phyloP scores from a whole-genome alignment of 2,329 filamentous ascomycete species.

The Microsporum canis region DNA sequence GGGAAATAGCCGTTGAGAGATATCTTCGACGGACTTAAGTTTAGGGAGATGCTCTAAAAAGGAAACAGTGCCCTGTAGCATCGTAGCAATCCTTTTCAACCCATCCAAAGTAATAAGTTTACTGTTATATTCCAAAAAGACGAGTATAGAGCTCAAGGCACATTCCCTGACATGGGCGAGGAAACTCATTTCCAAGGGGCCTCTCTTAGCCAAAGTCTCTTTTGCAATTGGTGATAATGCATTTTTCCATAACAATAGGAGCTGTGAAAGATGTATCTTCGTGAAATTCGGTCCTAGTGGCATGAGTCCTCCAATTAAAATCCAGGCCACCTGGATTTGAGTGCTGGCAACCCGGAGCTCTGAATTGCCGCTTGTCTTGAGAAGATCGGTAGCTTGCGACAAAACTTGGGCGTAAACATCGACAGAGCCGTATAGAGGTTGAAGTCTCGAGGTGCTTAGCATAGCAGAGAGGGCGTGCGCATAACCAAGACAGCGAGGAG shows the following conservation, averaged over 20 bases:
- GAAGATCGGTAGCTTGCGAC: constrained; percentile 76
- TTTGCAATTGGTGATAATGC: constrained; percentile 86
- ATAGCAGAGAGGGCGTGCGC: constrained; percentile 85
- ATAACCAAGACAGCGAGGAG: constrained; percentile 76
- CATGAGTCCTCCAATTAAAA: constrained; percentile 92
- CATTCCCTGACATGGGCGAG: constrained; percentile 91
- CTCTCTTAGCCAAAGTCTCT: constrained; percentile 75
- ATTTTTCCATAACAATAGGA: constrained; percentile 93
- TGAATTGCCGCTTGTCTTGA: constrained; percentile 85
- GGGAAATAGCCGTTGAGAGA: constrained; percentile 69
- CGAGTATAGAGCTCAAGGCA: constrained; percentile 77
- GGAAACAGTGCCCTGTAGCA: constrained; percentile 87
- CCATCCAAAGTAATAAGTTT: constrained; percentile 86
- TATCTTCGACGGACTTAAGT: constrained; percentile 78
- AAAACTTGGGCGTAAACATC: constrained; percentile 89
- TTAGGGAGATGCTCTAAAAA: constrained; percentile 77
- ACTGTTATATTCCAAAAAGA: constrained; percentile 88
- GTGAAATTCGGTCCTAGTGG: constrained; percentile 94
- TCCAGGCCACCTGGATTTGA: constrained; percentile 96
- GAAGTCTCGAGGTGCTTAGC: constrained; percentile 74
- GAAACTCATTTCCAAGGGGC: constrained; percentile 80
- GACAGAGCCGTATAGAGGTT: constrained; percentile 86
- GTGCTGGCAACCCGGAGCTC: constrained; percentile 85
- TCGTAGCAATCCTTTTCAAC: constrained; percentile 78
- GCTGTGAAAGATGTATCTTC: constrained; percentile 91